Evolutionary conservation across 140 eudicot genomes (phyloP), one percentile per base, ranked within the genome.

Genomic region (Senecio squalidus): DNA sequence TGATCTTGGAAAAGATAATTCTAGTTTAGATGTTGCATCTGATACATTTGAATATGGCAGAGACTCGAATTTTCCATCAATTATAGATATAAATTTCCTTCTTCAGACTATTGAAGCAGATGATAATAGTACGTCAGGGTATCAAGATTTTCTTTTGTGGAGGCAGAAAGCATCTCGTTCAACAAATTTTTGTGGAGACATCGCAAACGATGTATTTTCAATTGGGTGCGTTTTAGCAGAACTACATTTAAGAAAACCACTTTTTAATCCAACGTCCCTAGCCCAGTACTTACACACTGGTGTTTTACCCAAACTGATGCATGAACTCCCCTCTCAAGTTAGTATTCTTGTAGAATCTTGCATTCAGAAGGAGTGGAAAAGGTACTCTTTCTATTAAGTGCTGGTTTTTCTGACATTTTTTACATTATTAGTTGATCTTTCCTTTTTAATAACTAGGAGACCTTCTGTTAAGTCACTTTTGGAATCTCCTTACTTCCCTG

Each of bases 191-290:
- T 78, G 93, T 49, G 62, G 53, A 66, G 53, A 65, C 62, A 66
- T 74, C 53, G 88, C 85, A 6, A 73, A 74, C 55, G 98, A 92
- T 75, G 79, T 87, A 33, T 92, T 92, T 75, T 79, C 92, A 36
- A 31, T 84, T 60, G 98, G 98, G 23, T 92, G 98, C 67, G 77
- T 92, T 62, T 72, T 92, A 55, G 96, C 98, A 51, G 98, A 92
- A 75, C 79, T 92, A 62, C 74, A 92, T 65, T 59, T 86, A 82
- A 70, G 55, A 47, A 87, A 63, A 66, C 96, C 98, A 41, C 95
- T 92, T 68, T 92, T 92, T 65, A 74, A 78, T 87, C 78, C 74
- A 20, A 55, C 74, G 38, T 81, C 95, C 9, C 69, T 84, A 27
- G 60, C 65, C 39, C 56, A 67, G 36, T 92, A 79, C 82, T 22